Evolutionary conservation across 1,139 yeast species (phyloP).

Genomic region (Lodderomyces metapsilosis): DNA sequence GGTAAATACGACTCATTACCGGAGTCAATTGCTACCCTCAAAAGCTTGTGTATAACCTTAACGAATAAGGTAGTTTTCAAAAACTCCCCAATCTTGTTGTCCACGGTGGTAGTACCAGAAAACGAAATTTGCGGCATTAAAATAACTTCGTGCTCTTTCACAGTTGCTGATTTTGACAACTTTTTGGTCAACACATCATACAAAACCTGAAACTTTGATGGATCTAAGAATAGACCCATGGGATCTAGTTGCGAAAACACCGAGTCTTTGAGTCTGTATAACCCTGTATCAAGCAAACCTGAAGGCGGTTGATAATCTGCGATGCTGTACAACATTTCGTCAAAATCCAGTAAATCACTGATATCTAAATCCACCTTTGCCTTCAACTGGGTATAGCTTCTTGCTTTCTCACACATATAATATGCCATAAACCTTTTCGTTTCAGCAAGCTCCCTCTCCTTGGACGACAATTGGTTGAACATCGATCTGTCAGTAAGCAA

Average conservation of each 20-base stretch:
- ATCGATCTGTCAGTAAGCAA: conserved; percentile 52
- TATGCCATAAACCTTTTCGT: conserved; percentile 44
- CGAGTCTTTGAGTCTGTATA: conserved; percentile 46
- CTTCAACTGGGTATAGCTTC: conserved; percentile 51
- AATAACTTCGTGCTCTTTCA: conserved; percentile 38
- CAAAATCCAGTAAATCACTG: conserved; percentile 34
- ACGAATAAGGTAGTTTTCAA: conserved; percentile 54
- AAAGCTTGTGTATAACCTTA: conserved; percentile 54
- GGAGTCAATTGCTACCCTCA: conserved; percentile 49
- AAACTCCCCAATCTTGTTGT: conserved; percentile 45
- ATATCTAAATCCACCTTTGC: conserved; percentile 36
- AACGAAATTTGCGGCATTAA: conserved; percentile 29
- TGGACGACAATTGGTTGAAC: conserved; percentile 18
- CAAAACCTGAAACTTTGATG: conserved; percentile 34
- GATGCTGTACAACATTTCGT: conserved; percentile 33
- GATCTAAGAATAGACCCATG: conserved; percentile 34
- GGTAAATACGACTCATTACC: conserved; percentile 56
- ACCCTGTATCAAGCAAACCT: conserved; percentile 39
- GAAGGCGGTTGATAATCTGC: conserved; percentile 45
- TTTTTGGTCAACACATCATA: conserved; percentile 31
- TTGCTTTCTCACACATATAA: conserved; percentile 51
- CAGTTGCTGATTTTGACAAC: conserved; percentile 26
- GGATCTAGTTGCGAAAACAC: conserved; percentile 37
- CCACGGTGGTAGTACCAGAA: conserved; percentile 40
- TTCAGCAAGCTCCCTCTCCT: conserved; percentile 18